A percentile compares a stretch with the other conserved stretches of the same genome.
Conservation (phyloP, 2,329 filamentous ascomycete genomes). For the Fragosphaeria purpurea region DNA sequence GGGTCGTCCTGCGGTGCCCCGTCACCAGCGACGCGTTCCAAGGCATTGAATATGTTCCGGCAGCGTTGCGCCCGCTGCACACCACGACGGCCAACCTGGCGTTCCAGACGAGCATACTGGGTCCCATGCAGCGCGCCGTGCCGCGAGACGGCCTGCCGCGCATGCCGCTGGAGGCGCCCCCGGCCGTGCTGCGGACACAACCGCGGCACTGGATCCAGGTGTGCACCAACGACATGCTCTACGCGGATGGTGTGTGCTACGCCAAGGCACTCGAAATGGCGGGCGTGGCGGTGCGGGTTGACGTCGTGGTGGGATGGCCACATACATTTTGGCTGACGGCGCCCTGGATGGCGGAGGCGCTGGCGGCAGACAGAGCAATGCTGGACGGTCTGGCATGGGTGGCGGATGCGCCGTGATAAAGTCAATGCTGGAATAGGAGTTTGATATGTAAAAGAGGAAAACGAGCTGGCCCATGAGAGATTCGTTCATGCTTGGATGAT, state of each 20-base stretch:
- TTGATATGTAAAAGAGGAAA: too few species aligned
- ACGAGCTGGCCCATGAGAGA: too few species aligned
- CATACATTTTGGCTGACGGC: slow-evolving; percentile 44
- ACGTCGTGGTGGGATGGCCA: slow-evolving; percentile 36
- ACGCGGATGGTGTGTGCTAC: slow-evolving; percentile 42
- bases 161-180: slow-evolving; percentile 31
- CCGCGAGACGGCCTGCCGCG: slow-evolving; percentile 29
- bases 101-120: slow-evolving; percentile 27
- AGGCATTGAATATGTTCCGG: slow-evolving; percentile 26
- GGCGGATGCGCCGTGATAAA: slow-evolving; percentile 4
- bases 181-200: slow-evolving; percentile 21
- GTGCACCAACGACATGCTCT: slow-evolving; percentile 40
- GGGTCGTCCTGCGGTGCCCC: slow-evolving; percentile 36
- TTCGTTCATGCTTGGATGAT: too few species aligned
- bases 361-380: slow-evolving; percentile 32
- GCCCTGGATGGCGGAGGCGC: slow-evolving; percentile 29
- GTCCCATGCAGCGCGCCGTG: slow-evolving; percentile 22
- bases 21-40: slow-evolving; percentile 36
- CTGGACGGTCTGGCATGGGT: slow-evolving; percentile 32
- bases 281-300: slow-evolving; percentile 29
- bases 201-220: slow-evolving; percentile 39
- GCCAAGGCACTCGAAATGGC: slow-evolving; percentile 29
- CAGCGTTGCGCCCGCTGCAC: slow-evolving; percentile 25
- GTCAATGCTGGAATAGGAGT: too few species aligned
- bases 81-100: slow-evolving; percentile 25